These are phyloP conservation scores for Myxozyma mucilagina DNA, from an alignment of 805 yeast species.

Conservation along the genomic window DNA sequence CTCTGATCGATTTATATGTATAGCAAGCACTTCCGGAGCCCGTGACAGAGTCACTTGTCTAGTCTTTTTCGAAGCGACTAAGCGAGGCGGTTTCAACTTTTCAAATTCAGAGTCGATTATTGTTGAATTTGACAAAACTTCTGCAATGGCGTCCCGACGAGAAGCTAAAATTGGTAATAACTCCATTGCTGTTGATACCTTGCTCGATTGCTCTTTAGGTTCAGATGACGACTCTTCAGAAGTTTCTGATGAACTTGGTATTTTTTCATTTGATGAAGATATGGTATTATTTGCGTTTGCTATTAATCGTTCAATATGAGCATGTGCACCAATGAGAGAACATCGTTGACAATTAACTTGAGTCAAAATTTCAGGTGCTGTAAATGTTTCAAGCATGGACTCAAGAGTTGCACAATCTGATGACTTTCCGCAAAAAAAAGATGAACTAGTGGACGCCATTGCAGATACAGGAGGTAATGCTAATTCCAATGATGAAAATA, in stretches of 20 bases:
- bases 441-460: background rate
- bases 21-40: slow-evolving; percentile 78
- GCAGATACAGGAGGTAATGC: slow-evolving; percentile 9
- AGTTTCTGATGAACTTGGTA: background rate
- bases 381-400: slow-evolving; percentile 59
- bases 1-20: slow-evolving; percentile 90
- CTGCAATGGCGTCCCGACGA: slow-evolving; percentile 52
- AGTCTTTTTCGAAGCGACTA: slow-evolving; percentile 71
- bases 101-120: slow-evolving; percentile 80
- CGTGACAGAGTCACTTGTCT: slow-evolving; percentile 78
- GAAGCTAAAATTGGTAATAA: slow-evolving; percentile 40
- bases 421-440: slow-evolving; percentile 2
- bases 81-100: slow-evolving; percentile 55
- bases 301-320: slow-evolving; percentile 35
- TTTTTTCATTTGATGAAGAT: background rate
- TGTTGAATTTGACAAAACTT: slow-evolving; percentile 61
- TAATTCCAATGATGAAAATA: slow-evolving; percentile 49
- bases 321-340: slow-evolving; percentile 52
- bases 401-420: slow-evolving; percentile 12
- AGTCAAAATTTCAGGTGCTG: slow-evolving; percentile 78
- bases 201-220: background rate
- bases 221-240: background rate
- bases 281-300: slow-evolving; percentile 10
- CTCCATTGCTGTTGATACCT: slow-evolving; percentile 8
- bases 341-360: slow-evolving; percentile 96